Evolutionary conservation across 2,329 filamentous ascomycete species (phyloP), one percentile per base, ranked within the genome.

Genomic region (Plenodomus tracheiphilus): DNA sequence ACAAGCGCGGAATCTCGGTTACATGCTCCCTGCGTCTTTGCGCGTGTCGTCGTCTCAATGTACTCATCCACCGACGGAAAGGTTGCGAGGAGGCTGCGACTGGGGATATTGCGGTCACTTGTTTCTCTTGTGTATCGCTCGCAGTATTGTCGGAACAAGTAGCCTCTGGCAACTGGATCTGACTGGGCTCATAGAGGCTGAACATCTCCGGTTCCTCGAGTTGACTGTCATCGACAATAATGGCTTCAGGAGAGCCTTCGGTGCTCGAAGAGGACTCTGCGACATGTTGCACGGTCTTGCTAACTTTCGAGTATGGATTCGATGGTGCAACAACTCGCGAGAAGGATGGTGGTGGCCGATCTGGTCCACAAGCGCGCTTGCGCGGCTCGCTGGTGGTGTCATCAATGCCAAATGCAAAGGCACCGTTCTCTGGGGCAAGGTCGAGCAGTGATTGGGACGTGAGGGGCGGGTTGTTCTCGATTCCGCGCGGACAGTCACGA

Each of bases 31-130:
- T 74, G 32, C 64, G 74, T 6, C 59, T 65, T 19, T 69, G 60
- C 18, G 62, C 58, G 46, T 73, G 82, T 61, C 82, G 82, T 53
- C 80, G 82, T 51, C 87, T 83, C 17, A 93, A 73, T 4, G 81
- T 87, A 54, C 78, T 86, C 72, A 92, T 83, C 88, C 89, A 93
- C 67, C 82, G 86, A 39, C 83, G 80, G 61, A 93, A 91, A 2
- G 85, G 84, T 7, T 66, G 64, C 13, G 58, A 53, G 36, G 32
- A 54, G 21, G 45, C 17, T 25, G 18, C 36, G 32, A 49, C 38
- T 0, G 41, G 16, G 10, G 41, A 37, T 8, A 46, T 19, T 15
- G 20, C 25, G 22, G 39, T 7, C 13, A 46, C 41, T 16, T 43
- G 43, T 13, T 52, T 49, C 6, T 49, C 48, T 17, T 38, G 25